Base-by-base conservation (phyloP, 768 basidiomycete species). In the Mycena olivaceomarginata region DNA sequence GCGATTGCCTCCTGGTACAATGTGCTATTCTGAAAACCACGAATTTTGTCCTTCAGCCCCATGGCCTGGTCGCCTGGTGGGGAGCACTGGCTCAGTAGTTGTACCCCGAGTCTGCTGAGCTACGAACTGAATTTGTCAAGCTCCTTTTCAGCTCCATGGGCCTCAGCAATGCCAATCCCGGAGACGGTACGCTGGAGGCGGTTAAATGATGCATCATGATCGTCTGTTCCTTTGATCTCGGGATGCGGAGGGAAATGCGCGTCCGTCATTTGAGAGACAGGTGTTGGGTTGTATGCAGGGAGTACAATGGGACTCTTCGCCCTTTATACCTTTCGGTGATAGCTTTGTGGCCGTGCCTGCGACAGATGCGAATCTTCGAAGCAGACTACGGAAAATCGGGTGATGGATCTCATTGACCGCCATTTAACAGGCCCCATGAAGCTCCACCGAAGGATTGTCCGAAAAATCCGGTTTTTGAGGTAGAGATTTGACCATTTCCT, bases 91-190 rank as follows among this genome's bases (percentile, higher is more conserved):
- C 11, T 31, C 12, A n/a, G 20, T 48, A 31, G 7, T 10, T 13
- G 22, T 16, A 16, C 22, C 45, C 48, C 22, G 46, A 31, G 65
- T n/a, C 45, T 48, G 25, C 64, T 65, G 64, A 31, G 12, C 18
- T 31, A 67, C 65, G 43, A 25, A 67, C 65, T 48, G 43, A 48
- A 11, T 31, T 25, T 46, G 16, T 65, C 41, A n/a, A 65, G 45
- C 63, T 25, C n/a, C 43, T 51, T 51, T 9, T 51, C 48, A 7
- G 20, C 41, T 5, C 41, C 43, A 13, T 16, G 41, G 41, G 63
- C 41, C 16, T 43, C 63, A n/a, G 41, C 43, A 45, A 46, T 45
- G 20, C 31, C 31, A 31, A 65, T 4, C 16, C 41, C 63, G 40
- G 63, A 65, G 8, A 65, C 63, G 63, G 40, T 7, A 18, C 5